phyloP scores from a whole-genome alignment of 371 early-diverging fungal genomes.

The Mucor piriformis region DNA sequence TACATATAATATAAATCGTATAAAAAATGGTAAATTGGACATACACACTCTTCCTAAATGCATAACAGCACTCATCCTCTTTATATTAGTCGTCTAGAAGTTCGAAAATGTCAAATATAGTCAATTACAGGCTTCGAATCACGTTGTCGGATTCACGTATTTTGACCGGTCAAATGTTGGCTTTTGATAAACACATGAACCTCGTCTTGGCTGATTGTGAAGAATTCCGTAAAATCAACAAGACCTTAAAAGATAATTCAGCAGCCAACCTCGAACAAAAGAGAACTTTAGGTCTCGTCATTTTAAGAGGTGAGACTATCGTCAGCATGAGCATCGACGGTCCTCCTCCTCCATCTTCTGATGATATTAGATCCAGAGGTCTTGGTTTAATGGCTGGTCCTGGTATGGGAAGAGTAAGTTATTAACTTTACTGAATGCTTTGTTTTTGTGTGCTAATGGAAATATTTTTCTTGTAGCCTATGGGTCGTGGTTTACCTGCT shows the following conservation, averaged over 20 bases:
- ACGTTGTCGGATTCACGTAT: conserved; percentile 90
- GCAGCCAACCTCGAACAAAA: conserved; percentile 71
- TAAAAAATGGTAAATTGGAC: background rate
- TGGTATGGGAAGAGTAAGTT: conserved; percentile 68
- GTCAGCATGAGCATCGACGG: conserved; percentile 92
- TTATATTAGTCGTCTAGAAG: conserved; percentile 59
- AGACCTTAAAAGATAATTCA: conserved; percentile 58
- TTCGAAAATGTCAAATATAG: conserved; percentile 88
- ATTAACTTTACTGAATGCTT: background rate
- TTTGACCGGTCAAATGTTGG: conserved; percentile 95
- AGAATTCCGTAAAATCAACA: conserved; percentile 90
- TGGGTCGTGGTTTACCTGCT: conserved; percentile 91
- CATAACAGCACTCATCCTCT: too few relatives aligned
- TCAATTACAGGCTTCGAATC: conserved; percentile 94
- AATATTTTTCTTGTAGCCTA: conserved; percentile 76
- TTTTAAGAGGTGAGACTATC: conserved; percentile 92
- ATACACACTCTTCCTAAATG: too few relatives aligned
- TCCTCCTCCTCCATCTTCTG: conserved; percentile 82
- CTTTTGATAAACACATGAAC: conserved; percentile 99
- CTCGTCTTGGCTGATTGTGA: conserved; percentile 96
- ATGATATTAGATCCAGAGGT: conserved; percentile 60
- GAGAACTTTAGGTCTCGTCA: conserved; percentile 91
- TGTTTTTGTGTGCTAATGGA: background rate
- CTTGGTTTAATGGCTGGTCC: conserved; percentile 65
- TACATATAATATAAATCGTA: too few relatives aligned